Evolutionary conservation across 441 rosid genomes (phyloP).

Genomic region (Adansonia gregorii): DNA sequence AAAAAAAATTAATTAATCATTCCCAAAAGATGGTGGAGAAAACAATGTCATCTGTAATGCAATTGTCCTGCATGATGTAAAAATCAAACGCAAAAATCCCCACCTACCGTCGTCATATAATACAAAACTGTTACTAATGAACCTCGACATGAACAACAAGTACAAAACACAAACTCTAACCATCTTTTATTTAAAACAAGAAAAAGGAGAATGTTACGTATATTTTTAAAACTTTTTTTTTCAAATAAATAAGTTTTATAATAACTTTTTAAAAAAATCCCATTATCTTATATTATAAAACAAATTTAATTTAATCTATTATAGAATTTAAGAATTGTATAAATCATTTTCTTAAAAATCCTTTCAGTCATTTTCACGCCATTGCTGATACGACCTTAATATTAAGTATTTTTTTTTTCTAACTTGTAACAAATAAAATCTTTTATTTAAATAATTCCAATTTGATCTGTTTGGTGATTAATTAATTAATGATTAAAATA

Average conservation of each 20-base stretch:
- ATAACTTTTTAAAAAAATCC: not conserved
- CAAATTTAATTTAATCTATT: no score
- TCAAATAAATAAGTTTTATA: not conserved
- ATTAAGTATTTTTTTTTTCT: not conserved
- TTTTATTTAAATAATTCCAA: constrained; percentile 3
- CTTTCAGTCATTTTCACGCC: constrained; percentile 37
- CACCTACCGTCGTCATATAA: constrained; percentile 36
- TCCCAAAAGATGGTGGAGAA: constrained; percentile 46
- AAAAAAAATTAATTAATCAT: constrained; percentile 2
- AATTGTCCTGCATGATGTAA: constrained; percentile 36
- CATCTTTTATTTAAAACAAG: not conserved
- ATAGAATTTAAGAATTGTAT: no score
- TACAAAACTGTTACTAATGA: constrained; percentile 23
- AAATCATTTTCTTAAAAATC: constrained; percentile 14
- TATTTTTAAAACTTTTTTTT: not conserved
- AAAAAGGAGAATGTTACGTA: not conserved
- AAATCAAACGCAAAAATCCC: constrained; percentile 31
- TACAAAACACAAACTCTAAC: constrained; percentile 33
- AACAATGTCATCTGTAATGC: constrained; percentile 38
- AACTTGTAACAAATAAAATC: not conserved
- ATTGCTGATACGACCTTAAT: constrained; percentile 30
- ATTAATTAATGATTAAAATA: not conserved
- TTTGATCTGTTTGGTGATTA: constrained; percentile 1
- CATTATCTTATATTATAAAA: no score
- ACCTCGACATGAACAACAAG: constrained; percentile 24